Base-by-base conservation (phyloP, 1,284 basidiomycete genomes). In the Sanghuangporus weigelae region DNA sequence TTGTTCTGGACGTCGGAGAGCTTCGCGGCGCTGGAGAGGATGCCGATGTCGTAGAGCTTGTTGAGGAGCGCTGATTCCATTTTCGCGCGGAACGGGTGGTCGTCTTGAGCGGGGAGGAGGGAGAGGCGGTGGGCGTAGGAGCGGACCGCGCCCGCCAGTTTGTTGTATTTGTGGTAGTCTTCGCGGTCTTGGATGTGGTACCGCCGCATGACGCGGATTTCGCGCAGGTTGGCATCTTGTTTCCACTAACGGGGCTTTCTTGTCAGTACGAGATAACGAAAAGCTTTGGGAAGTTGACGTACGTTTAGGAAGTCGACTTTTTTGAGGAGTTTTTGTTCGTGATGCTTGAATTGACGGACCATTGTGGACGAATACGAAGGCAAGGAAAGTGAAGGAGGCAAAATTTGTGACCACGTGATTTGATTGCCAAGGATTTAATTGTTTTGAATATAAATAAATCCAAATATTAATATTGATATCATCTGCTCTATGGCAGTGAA, bases 151-250 rank as follows among this genome's bases (percentile, higher is more conserved):
- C 97, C 97, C 68, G 92, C 95, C 21, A 99, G 82, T 74, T 92
- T 95, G 81, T 99, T 99, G 82, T 99, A 98, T 71, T 95, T 95
- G 83, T 95, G 91, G 75, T 99, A 98, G 77, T 99, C 96, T 67
- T 98, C 95, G 70, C 95, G 79, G 76, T 95, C 83, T 73, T 96
- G 95, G 67, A 98, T 85, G 77, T 99, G 96, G 75, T 98, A 99
- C 66, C 95, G 81, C 51, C 96, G 86, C 88, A 99, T 93, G 63
- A 99, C 92, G 75, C 92, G 95, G 76, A 95, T 86, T 80, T 99
- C 96, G 57, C 96, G 87, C 55, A 92, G 78, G 72, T 89, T 92
- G 8, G 92, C 87, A 87, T 98, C 96, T 77, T 95, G 90, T 78
- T 96, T 98, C 96, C 97, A 99, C 91, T 98, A 75, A 19, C n/a